Percentiles rank a stretch among this genome's conserved stretches.
These are phyloP conservation scores for Lepraria neglecta DNA, from an alignment of 495 filamentous ascomycete genomes.

Conservation along the genomic window DNA sequence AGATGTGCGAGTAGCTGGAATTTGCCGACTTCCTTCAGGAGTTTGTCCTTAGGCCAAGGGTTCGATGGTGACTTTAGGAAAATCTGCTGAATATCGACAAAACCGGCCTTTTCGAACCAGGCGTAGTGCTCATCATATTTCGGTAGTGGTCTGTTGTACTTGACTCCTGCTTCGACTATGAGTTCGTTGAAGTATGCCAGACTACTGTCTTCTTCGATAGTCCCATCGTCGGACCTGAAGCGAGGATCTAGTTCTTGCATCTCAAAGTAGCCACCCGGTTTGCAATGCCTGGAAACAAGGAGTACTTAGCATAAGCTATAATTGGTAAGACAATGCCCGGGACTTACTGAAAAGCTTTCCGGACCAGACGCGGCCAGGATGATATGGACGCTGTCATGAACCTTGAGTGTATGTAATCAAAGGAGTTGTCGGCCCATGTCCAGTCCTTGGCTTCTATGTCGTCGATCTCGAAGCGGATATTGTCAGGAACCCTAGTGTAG, in stretches of 20 bases:
- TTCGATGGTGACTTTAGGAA: conserved; percentile 53
- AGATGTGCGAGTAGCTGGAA: conserved; percentile 33
- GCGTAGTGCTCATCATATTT: conserved; percentile 47
- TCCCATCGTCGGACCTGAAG: conserved; percentile 56
- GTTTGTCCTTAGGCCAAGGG: conserved; percentile 51
- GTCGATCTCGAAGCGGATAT: conserved; percentile 55
- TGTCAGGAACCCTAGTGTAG: conserved; percentile 42
- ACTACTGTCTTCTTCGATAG: conserved; percentile 45
- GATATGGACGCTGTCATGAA: conserved; percentile 41
- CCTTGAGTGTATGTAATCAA: conserved; percentile 45
- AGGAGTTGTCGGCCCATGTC: conserved; percentile 41
- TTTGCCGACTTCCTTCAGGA: conserved; percentile 34
- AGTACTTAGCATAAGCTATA: conserved; percentile 20
- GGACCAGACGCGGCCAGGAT: conserved; percentile 39
- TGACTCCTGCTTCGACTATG: conserved; percentile 42
- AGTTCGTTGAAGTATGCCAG: conserved; percentile 49
- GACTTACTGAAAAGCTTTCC: conserved; percentile 34
- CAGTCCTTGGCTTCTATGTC: conserved; percentile 48
- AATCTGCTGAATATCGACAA: conserved; percentile 54
- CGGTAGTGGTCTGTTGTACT: conserved; percentile 46
- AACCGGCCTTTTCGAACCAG: conserved; percentile 56
- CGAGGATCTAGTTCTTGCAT: conserved; percentile 54
- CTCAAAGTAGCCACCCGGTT: conserved; percentile 62
- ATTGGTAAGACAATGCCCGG: neutral
- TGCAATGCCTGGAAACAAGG: conserved; percentile 39